These are phyloP conservation scores for Pythium rhizo-oryzae DNA, from an alignment of 352 stramenopile species.

Conservation along the genomic window DNA sequence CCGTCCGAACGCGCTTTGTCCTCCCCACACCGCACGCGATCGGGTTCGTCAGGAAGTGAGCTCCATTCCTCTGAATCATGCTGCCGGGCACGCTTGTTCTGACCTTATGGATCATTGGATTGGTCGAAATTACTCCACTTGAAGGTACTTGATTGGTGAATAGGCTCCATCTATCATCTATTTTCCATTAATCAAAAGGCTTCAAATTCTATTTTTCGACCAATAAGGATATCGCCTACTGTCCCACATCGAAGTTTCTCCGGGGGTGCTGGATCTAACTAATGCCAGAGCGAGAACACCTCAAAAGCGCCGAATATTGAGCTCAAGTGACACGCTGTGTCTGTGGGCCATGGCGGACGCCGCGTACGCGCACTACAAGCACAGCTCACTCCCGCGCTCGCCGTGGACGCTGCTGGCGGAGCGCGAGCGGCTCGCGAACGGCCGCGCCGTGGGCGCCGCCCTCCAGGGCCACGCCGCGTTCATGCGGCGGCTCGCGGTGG, in stretches of 20 bases:
- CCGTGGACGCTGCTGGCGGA: slow-evolving; percentile 44
- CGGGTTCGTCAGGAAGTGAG: no score
- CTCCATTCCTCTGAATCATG: no score
- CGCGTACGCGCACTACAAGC: slow-evolving; percentile 15
- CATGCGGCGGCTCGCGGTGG: slow-evolving; percentile 58
- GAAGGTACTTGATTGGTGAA: slow-evolving; percentile 8
- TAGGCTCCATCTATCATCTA: neutral
- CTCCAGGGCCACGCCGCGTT: slow-evolving; percentile 63
- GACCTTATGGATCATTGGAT: neutral
- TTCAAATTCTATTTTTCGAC: neutral
- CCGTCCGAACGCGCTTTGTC: no score
- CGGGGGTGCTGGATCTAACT: neutral
- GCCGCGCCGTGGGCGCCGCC: slow-evolving; percentile 41
- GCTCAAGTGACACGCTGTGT: no score
- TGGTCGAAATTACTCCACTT: neutral
- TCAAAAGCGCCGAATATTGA: neutral
- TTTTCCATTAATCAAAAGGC: slow-evolving; percentile 7
- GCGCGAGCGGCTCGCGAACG: slow-evolving; percentile 56
- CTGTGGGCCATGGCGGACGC: slow-evolving; percentile 1
- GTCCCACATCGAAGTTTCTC: slow-evolving; percentile 25
- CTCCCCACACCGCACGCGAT: no score
- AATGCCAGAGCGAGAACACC: neutral
- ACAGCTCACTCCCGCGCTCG: neutral
- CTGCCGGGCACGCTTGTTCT: no score
- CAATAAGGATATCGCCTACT: slow-evolving; percentile 14